phyloP scores from a whole-genome alignment of 139 green algal genomes.

The Chlorella vulgaris region DNA sequence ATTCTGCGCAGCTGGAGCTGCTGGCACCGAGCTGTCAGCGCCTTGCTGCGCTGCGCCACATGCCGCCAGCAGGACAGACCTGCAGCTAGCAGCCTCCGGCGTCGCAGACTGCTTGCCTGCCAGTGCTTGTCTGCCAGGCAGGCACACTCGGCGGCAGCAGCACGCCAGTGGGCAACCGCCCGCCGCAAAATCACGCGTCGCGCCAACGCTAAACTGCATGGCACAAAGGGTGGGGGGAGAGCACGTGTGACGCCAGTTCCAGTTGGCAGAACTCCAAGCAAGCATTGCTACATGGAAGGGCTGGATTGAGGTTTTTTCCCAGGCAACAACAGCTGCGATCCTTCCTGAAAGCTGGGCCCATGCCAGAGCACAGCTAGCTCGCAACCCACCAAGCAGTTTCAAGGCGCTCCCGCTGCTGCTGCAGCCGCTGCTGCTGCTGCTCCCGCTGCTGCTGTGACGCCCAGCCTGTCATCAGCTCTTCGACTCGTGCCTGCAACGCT shows the following conservation, averaged over 20 bases:
- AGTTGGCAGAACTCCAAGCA: no score
- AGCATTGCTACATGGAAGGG: no score
- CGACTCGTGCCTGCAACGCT: neutral
- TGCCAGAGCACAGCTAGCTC: no score
- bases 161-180: neutral
- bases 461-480: neutral
- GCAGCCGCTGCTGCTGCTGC: neutral
- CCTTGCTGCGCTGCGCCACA: neutral
- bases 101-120: neutral
- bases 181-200: no score
- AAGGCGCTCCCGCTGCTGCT: neutral
- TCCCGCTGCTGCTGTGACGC: no score
- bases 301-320: no score
- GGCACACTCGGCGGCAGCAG: neutral
- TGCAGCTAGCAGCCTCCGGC: neutral
- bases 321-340: no score
- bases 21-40: neutral
- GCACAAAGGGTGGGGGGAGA: no score
- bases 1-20: neutral
- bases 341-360: neutral
- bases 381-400: conserved; percentile 1
- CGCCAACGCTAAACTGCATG: no score
- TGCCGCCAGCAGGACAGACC: conserved; percentile 7
- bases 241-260: no score
- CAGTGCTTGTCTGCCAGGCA: neutral